Conservation (phyloP, 495 filamentous ascomycete species). For the Chaetomidium leptoderma region DNA sequence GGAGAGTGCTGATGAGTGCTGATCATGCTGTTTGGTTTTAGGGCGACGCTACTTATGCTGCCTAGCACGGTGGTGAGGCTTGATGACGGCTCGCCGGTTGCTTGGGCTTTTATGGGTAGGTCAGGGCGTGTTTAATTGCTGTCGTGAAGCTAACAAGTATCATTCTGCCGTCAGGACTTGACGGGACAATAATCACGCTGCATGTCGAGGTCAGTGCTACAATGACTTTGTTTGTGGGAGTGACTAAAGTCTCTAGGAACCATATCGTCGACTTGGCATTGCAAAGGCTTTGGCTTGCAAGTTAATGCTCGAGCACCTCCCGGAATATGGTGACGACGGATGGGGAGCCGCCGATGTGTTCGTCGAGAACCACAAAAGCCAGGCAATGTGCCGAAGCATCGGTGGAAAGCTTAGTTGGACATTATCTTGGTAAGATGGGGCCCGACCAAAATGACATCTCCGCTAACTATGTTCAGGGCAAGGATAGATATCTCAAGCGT, state of each 20-base stretch:
- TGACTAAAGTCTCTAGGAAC: conserved; percentile 24
- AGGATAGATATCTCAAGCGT: conserved; percentile 20
- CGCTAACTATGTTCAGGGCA: conserved; percentile 18
- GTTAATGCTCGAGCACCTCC: conserved; percentile 38
- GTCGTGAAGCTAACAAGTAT: background rate
- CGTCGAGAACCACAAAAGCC: conserved; percentile 37
- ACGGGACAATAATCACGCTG: conserved; percentile 33
- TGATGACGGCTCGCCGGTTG: conserved; percentile 35
- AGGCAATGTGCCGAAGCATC: conserved; percentile 42
- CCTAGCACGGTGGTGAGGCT: conserved; percentile 35
- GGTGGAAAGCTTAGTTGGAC: conserved; percentile 38
- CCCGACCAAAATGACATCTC: background rate
- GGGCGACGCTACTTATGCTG: conserved; percentile 36
- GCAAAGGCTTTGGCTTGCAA: conserved; percentile 42
- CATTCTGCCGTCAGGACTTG: conserved; percentile 22
- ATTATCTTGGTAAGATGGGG: conserved; percentile 41
- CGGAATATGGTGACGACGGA: conserved; percentile 36
- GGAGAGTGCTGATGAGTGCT: background rate
- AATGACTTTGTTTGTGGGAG: background rate
- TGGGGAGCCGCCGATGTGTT: conserved; percentile 44
- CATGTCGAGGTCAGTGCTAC: conserved; percentile 33
- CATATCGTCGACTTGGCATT: conserved; percentile 41
- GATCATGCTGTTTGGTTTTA: background rate
- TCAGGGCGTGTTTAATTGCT: background rate
- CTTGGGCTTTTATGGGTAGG: conserved; percentile 43